These are phyloP conservation scores for Hypoxylon sp. DNA, from an alignment of 2,329 filamentous ascomycete species.

Conservation along the genomic window DNA sequence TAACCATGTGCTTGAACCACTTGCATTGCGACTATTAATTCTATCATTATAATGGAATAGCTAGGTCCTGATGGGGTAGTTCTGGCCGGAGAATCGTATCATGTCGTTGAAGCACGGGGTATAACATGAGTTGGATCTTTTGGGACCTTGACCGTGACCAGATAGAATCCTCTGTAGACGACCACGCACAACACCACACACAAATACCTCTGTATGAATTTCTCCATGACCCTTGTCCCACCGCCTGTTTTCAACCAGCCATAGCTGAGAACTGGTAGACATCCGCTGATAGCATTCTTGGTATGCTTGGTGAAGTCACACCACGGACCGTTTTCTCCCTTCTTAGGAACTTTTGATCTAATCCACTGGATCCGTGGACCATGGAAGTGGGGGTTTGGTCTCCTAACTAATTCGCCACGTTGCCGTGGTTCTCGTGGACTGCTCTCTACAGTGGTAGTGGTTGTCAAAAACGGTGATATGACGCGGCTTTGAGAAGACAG, in stretches of 20 bases:
- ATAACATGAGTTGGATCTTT: not conserved
- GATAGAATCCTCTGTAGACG: not conserved
- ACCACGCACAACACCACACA: not conserved
- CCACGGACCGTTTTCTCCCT: not conserved
- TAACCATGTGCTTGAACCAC: not conserved
- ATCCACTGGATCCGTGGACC: not conserved
- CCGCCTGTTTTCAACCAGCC: not conserved
- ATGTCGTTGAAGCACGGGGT: not conserved
- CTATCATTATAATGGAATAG: too few species aligned
- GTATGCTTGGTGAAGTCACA: not conserved
- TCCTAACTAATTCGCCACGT: not conserved
- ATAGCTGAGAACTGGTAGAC: slow-evolving; percentile 2
- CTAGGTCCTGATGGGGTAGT: not conserved
- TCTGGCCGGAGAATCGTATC: not conserved
- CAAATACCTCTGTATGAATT: not conserved
- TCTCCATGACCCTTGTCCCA: not conserved
- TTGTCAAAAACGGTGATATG: not conserved
- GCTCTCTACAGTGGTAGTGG: not conserved
- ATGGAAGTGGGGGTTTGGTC: not conserved
- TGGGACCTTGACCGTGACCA: not conserved
- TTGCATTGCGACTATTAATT: not conserved
- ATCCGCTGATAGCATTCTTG: slow-evolving; percentile 15
- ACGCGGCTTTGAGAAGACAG: not conserved
- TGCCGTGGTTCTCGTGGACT: not conserved
- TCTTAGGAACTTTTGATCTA: not conserved